Conservation (phyloP, 768 basidiomycete species). For the Amanita polypyramis region DNA sequence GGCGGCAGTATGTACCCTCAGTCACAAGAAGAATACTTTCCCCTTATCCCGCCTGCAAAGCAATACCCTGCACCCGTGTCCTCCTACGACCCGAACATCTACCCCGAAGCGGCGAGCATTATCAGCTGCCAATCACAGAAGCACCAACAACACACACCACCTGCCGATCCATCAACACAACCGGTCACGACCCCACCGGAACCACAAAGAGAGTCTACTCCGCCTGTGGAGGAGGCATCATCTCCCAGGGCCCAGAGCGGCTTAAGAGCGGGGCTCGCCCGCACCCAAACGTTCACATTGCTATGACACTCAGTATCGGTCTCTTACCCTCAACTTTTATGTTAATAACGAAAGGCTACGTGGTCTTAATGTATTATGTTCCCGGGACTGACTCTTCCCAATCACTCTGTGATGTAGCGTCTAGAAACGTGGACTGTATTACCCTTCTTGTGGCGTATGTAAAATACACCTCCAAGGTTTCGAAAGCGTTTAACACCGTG, state of each 20-base stretch:
- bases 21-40: background rate
- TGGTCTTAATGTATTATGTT: too few species aligned
- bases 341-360: too few species aligned
- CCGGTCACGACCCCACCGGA: background rate
- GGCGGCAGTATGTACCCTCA: background rate
- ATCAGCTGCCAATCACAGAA: constrained; percentile 17
- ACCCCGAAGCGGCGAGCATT: constrained; percentile 24
- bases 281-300: constrained; percentile 1
- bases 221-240: background rate
- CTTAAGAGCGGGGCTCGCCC: background rate
- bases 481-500: too few species aligned
- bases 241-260: background rate
- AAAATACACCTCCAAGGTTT: too few species aligned
- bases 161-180: background rate
- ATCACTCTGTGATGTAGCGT: too few species aligned
- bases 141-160: constrained; percentile 13
- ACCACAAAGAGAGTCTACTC: background rate
- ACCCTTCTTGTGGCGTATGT: too few species aligned
- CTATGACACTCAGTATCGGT: background rate
- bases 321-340: too few species aligned
- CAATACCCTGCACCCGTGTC: constrained; percentile 28
- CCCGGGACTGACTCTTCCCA: too few species aligned
- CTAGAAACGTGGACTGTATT: too few species aligned
- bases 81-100: constrained; percentile 23
- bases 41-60: constrained; percentile 15